Conservation (phyloP, 2,329 filamentous ascomycete genomes). For the Aspergillus luchuensis region DNA sequence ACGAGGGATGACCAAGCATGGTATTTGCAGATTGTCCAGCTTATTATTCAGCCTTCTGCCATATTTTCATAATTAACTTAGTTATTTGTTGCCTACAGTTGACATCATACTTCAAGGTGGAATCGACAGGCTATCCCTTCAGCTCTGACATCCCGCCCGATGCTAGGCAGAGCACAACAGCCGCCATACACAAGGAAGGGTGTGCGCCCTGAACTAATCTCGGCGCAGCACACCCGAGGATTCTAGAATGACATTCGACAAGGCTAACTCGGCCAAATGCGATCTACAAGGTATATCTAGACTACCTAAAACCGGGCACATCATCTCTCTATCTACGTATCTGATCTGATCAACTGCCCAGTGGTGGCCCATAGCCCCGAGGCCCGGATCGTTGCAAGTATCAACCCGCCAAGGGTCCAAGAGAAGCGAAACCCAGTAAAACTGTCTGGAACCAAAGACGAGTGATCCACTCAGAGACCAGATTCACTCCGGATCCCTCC, state of each 20-base stretch:
- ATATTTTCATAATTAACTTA: no score
- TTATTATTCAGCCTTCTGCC: no score
- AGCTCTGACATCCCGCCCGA: no score
- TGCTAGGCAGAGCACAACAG: no score
- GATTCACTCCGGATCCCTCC: neutral
- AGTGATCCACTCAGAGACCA: neutral
- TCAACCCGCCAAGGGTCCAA: constrained; percentile 2
- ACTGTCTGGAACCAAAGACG: neutral
- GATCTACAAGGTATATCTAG: neutral
- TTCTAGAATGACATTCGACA: constrained; percentile 8
- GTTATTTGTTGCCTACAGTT: no score
- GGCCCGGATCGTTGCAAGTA: neutral
- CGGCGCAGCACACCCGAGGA: neutral
- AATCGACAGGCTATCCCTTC: no score
- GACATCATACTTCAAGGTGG: no score
- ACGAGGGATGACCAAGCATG: no score
- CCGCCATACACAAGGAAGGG: no score
- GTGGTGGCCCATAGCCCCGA: neutral
- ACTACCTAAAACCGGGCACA: neutral
- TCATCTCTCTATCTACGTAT: neutral
- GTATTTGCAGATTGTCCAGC: no score
- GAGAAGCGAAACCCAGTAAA: neutral
- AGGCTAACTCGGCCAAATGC: neutral
- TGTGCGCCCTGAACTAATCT: neutral
- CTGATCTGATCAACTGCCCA: constrained; percentile 1